Evolutionary conservation across 2,329 filamentous ascomycete genomes (phyloP).

Genomic region (Venturia asperata): DNA sequence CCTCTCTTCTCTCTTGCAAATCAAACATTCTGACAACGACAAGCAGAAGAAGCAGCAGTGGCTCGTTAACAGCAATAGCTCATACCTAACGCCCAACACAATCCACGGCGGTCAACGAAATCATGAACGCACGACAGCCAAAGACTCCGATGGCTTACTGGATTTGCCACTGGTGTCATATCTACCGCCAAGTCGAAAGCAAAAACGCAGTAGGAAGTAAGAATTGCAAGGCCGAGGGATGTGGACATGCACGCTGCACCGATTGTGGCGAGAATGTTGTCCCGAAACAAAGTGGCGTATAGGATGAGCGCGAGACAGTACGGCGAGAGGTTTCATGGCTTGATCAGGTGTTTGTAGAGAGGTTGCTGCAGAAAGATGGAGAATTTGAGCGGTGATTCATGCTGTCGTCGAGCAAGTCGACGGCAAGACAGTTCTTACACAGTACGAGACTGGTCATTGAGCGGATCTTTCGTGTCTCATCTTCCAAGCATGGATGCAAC

Average conservation of each 20-base stretch:
- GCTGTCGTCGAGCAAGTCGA: background rate
- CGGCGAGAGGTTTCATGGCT: background rate
- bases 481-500: background rate
- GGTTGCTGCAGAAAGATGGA: background rate
- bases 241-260: background rate
- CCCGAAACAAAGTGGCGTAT: background rate
- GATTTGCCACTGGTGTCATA: conserved; percentile 5
- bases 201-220: background rate
- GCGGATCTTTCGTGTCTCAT: background rate
- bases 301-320: background rate
- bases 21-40: background rate
- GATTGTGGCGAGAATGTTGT: background rate
- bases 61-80: background rate
- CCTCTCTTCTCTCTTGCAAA: background rate
- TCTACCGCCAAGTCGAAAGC: background rate
- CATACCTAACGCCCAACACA: background rate
- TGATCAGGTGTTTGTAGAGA: background rate
- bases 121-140: background rate
- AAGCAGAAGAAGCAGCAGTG: no score
- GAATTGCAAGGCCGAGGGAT: background rate
- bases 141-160: background rate
- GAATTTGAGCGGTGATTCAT: background rate
- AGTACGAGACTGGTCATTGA: background rate
- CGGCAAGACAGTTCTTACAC: background rate
- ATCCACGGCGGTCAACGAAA: background rate